Conservation (phyloP, 495 filamentous ascomycete genomes). For the Hypoxylon crocopeplum region DNA sequence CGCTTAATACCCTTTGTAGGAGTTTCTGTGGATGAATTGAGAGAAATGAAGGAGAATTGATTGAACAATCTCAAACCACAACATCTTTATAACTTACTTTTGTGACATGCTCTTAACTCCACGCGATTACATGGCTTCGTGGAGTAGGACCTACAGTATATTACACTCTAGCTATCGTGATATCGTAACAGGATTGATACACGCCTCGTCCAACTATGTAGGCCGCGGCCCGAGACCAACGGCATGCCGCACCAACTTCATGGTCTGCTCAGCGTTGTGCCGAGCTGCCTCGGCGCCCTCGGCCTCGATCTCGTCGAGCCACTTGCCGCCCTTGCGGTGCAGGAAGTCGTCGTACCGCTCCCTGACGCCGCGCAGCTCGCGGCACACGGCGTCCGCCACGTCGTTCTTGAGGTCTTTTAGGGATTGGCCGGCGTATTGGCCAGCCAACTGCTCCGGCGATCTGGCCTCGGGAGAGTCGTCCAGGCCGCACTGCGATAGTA, state of each 20-base stretch:
- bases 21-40: no score
- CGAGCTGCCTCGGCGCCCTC: slow-evolving; percentile 67
- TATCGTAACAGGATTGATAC: background rate
- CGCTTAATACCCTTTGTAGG: no score
- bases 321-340: slow-evolving; percentile 50
- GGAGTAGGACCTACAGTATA: no score
- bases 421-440: slow-evolving; percentile 54
- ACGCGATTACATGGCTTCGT: background rate
- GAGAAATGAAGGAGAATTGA: no score
- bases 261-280: slow-evolving; percentile 70
- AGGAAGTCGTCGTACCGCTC: slow-evolving; percentile 65
- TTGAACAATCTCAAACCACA: no score
- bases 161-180: background rate
- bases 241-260: slow-evolving; percentile 65
- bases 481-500: slow-evolving; percentile 64
- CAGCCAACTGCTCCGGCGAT: slow-evolving; percentile 62
- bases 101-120: background rate
- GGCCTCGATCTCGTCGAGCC: slow-evolving; percentile 65
- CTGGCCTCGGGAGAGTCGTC: background rate
- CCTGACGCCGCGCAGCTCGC: slow-evolving; percentile 67
- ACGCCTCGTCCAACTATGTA: background rate
- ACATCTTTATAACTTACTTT: no score
- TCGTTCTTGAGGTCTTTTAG: slow-evolving; percentile 70
- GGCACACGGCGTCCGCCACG: slow-evolving; percentile 62
- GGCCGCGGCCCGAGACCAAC: slow-evolving; percentile 61